A percentile compares a stretch with the other conserved stretches of the same genome.
Conservation (phyloP, 345 rosid species). For the Cardamine resedifolia region DNA sequence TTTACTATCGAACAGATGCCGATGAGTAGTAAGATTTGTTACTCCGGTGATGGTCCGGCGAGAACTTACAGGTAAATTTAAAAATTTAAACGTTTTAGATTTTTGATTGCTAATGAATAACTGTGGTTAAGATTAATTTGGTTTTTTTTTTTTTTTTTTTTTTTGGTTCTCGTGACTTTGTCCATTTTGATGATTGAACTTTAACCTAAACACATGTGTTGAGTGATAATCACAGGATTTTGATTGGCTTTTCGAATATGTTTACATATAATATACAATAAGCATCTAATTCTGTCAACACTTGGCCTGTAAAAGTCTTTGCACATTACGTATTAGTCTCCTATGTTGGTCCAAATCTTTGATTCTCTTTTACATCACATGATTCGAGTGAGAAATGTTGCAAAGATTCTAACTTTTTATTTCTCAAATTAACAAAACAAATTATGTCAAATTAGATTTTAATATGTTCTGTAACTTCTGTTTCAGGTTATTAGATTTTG, state of each 20-base stretch:
- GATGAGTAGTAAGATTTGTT: slow-evolving; percentile 74
- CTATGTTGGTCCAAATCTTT: slow-evolving; percentile 30
- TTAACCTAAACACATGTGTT: slow-evolving; percentile 20
- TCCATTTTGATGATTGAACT: slow-evolving; percentile 23
- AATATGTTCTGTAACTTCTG: no score
- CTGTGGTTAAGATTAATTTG: not conserved
- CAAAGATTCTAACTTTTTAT: not conserved
- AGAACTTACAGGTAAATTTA: slow-evolving; percentile 58
- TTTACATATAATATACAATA: not conserved
- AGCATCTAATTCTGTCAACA: slow-evolving; percentile 35
- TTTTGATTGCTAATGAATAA: not conserved
- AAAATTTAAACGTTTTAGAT: not conserved
- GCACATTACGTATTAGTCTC: slow-evolving; percentile 23
- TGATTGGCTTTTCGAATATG: slow-evolving; percentile 9
- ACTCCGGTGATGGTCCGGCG: slow-evolving; percentile 54
- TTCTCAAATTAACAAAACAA: not conserved
- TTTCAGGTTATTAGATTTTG: not conserved
- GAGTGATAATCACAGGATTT: slow-evolving; percentile 24
- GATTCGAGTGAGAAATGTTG: slow-evolving; percentile 1
- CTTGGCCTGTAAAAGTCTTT: slow-evolving; percentile 28
- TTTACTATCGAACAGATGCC: slow-evolving; percentile 85
- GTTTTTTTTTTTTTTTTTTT: not conserved
- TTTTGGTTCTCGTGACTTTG: not conserved
- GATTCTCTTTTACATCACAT: slow-evolving; percentile 25
- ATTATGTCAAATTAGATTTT: not conserved